Evolutionary conservation across 768 basidiomycete genomes (phyloP).

Genomic region (Plicaturopsis crispa): DNA sequence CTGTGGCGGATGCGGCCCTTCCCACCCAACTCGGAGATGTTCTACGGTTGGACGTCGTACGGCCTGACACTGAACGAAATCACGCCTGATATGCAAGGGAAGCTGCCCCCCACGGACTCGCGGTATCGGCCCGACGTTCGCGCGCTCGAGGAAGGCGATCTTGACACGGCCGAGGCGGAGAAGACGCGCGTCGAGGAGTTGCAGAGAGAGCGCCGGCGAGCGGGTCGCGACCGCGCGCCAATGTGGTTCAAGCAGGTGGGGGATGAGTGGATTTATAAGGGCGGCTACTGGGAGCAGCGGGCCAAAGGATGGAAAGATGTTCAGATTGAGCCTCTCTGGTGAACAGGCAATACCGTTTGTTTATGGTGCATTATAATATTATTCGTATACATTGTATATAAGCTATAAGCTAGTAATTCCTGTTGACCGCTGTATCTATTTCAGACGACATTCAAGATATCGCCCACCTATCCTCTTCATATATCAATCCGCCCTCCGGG

Average conservation of each 20-base stretch:
- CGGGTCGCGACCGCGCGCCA: conserved; percentile 51
- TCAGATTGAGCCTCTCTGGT: conserved; percentile 54
- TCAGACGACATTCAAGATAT: too few species aligned
- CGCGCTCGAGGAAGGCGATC: conserved; percentile 70
- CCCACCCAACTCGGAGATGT: conserved; percentile 60
- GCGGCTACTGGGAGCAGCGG: conserved; percentile 81
- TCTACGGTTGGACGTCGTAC: conserved; percentile 80
- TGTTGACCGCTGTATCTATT: too few species aligned
- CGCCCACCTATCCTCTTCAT: too few species aligned
- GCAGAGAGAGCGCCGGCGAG: conserved; percentile 65
- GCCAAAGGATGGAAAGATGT: conserved; percentile 53
- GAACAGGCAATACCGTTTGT: too few species aligned
- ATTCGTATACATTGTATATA: too few species aligned
- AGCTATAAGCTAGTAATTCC: too few species aligned
- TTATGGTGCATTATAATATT: too few species aligned
- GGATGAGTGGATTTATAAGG: conserved; percentile 70
- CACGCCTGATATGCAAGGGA: conserved; percentile 52
- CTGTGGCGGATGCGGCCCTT: conserved; percentile 76
- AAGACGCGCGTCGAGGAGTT: conserved; percentile 68
- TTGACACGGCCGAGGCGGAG: conserved; percentile 63
- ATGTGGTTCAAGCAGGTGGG: conserved; percentile 68
- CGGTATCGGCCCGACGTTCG: conserved; percentile 75
- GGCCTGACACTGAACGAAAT: conserved; percentile 80
- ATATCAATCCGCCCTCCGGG: too few species aligned
- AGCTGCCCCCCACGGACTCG: conserved; percentile 76